Percentiles rank a stretch among this genome's conserved stretches.
Conservation (phyloP, 148 eudicot species). For the Nyssa sinensis region DNA sequence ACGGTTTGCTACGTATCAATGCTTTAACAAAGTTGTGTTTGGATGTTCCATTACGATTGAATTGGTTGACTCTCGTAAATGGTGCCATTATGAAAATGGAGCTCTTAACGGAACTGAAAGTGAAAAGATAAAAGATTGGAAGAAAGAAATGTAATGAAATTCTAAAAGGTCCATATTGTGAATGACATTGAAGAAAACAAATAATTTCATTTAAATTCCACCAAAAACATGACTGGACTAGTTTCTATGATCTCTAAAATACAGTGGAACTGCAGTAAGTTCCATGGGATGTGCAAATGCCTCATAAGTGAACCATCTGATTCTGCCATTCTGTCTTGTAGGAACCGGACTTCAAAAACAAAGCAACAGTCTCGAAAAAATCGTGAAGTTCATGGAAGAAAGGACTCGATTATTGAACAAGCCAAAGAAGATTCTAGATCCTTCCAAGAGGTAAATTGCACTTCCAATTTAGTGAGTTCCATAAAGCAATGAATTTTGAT, state of each 20-base stretch:
- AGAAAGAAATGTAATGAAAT: constrained; percentile 1
- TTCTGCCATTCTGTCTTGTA: not conserved
- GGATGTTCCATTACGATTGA: not conserved
- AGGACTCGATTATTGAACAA: constrained; percentile 25
- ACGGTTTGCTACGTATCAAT: no score
- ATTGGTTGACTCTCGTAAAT: not conserved
- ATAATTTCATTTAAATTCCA: not conserved
- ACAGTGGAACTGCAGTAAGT: not conserved
- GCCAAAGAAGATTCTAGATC: constrained; percentile 20
- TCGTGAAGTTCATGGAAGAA: constrained; percentile 28
- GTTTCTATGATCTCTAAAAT: not conserved
- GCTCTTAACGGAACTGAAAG: not conserved
- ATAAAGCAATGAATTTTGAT: no score
- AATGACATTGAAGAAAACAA: no score
- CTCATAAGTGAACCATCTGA: no score
- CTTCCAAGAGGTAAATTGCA: constrained; percentile 20
- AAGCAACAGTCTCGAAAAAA: constrained; percentile 17
- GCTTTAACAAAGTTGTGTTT: not conserved
- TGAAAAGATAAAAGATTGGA: not conserved
- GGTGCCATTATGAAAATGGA: no score
- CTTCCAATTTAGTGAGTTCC: not conserved
- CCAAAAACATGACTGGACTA: not conserved
- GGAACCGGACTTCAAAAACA: constrained; percentile 13
- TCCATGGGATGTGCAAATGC: not conserved
- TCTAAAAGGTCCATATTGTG: not conserved